Base-by-base conservation (phyloP, 2,329 filamentous ascomycete species). In the Alternaria hordeiaustralica region DNA sequence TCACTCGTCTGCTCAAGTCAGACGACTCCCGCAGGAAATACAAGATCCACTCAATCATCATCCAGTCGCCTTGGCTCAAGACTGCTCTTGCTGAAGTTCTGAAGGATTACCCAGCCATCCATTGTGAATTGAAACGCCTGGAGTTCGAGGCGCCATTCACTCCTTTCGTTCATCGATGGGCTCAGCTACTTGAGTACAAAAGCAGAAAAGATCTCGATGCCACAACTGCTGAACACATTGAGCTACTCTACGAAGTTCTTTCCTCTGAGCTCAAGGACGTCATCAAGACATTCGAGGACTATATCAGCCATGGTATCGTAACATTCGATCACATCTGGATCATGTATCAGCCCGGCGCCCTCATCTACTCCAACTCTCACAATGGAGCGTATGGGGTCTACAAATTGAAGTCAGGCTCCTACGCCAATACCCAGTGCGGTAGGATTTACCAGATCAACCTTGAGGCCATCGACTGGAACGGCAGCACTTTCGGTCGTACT, bases 151-250 rank as follows among this genome's bases (percentile, higher is more conserved):
- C 84, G 0, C 88, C 87, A 0, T 92, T 91, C 64, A 81, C 86
- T 67, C 87, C 87, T 0, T 87, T 92, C 58, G 86, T 91, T 33
- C 89, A 92, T 76, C 85, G 89, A 20, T 92, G 89, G 88, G 78
- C 69, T 3, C 70, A 77, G 44, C 67, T 83, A 36, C 57, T 69
- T 7, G 55, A 62, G 20, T 71, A 50, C 55, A 58, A 49, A 47
- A 49, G 62, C 57, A 69, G 63, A 51, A 53, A 66, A 33, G 68
- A 70, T 55, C 18, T 72, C 44, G 55, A 73, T 53, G 33, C 66
- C 20, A 64, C 63, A 15, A 74, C 71, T 7, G 65, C 73, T 28
- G 70, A 81, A 60, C 81, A 83, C 67, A 71, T 78, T 7, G 70
- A 77, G 43, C 69, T 83, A 0, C 72, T 83, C 11, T 73, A 80